Base-by-base conservation (phyloP, 2,329 filamentous ascomycete species). In the Epichloe aotearoae region DNA sequence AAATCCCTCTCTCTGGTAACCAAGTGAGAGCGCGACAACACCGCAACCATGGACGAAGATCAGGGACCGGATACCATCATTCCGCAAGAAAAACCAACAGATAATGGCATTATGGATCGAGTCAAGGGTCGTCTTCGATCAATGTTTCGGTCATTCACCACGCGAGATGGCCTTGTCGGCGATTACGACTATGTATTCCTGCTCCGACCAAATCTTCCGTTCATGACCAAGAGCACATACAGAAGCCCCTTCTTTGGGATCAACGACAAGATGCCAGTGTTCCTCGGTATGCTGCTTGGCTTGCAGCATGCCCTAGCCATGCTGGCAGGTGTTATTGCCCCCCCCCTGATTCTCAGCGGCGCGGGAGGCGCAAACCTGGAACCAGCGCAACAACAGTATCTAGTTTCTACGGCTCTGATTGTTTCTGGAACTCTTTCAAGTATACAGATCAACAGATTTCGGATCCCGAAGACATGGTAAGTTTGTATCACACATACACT, bases 141-240 rank as follows among this genome's bases (percentile, higher is more conserved):
- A 20, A 38, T 65, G 19, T 54, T 52, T 34, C 69, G 67, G 53
- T 67, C 69, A 5, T 73, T 80, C 55, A 66, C 74, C 50, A 80
- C 77, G 44, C 82, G 73, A 54, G 76, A 89, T 1, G 90, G 90
- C 12, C 75, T 95, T 26, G 67, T 96, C 51, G 90, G 90, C 55
- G 75, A 82, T 59, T 96, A 96, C 67, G 86, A 96, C 74, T 96
- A 96, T 75, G 86, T 66, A 37, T 93, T 89, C 61, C 81, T 96
- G 40, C 95, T 96, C 73, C 80, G 72, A 20, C 86, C 80, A 1
- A 89, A 86, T 57, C 68, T 95, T 20, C 90, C 90, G 0, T 95
- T 95, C 66, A 82, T 93, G 74, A 82, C 77, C 63, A 62, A 77
- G 64, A 60, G 69, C 5, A 64, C 65, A 36, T 67, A 69, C 55